Evolutionary conservation across 2,329 filamentous ascomycete species (phyloP).

Genomic region (Venturia carpophila): DNA sequence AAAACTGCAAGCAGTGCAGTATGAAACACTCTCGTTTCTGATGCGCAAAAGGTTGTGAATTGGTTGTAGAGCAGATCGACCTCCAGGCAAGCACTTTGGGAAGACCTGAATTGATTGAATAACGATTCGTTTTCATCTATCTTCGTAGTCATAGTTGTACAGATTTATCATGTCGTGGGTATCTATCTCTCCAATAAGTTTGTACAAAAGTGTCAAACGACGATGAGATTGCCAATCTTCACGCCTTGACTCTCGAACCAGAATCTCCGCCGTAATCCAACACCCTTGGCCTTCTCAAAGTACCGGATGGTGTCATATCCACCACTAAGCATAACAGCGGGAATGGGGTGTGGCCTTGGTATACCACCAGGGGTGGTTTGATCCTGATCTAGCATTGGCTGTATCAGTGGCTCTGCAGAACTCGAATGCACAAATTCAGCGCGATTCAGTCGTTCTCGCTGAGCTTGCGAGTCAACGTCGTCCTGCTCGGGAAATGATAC

Average conservation of each 20-base stretch:
- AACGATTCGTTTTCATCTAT: background rate
- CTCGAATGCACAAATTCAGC: slow-evolving; percentile 10
- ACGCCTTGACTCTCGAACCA: slow-evolving; percentile 74
- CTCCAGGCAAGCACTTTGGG: background rate
- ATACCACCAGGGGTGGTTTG: slow-evolving; percentile 67
- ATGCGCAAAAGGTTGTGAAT: background rate
- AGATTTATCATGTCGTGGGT: slow-evolving; percentile 2
- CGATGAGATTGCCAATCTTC: slow-evolving; percentile 68
- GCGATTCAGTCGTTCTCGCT: slow-evolving; percentile 14
- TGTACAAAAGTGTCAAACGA: slow-evolving; percentile 39
- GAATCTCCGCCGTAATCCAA: slow-evolving; percentile 73
- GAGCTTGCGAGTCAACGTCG: slow-evolving; percentile 24
- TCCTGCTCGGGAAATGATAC: slow-evolving; percentile 46
- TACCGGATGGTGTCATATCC: slow-evolving; percentile 57
- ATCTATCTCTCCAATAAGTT: background rate
- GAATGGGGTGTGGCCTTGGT: slow-evolving; percentile 61
- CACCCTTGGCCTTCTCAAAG: slow-evolving; percentile 53
- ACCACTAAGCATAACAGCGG: slow-evolving; percentile 76
- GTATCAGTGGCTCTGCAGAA: slow-evolving; percentile 35
- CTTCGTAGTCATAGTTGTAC: slow-evolving; percentile 1
- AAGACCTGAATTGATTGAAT: background rate
- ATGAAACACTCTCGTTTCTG: background rate
- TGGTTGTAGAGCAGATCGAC: background rate
- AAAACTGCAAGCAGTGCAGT: background rate
- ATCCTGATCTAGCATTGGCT: slow-evolving; percentile 66